These are phyloP conservation scores for Blastobotrys aristatus DNA, from an alignment of 1,139 yeast genomes.

Conservation along the genomic window DNA sequence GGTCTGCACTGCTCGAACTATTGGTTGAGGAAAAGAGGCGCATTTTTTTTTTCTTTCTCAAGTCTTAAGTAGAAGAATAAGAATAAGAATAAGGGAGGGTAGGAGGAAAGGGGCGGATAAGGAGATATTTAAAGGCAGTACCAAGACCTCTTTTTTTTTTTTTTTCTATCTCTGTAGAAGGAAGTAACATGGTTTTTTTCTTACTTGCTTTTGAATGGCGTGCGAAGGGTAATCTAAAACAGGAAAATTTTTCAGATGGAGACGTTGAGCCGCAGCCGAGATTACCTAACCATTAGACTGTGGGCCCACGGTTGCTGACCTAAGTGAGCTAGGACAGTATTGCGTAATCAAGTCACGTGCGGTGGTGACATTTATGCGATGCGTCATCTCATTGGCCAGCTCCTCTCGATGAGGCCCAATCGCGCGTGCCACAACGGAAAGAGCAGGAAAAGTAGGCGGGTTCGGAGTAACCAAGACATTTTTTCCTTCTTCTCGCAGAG, in stretches of 20 bases:
- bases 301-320: too few species aligned
- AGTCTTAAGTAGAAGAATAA: background rate
- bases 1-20: background rate
- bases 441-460: too few species aligned
- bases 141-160: background rate
- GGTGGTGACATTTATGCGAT: background rate
- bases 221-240: background rate
- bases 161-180: background rate
- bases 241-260: background rate
- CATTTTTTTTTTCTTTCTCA: slow-evolving; percentile 2
- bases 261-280: background rate
- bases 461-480: too few species aligned
- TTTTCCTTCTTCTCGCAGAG: too few species aligned
- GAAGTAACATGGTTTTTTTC: background rate
- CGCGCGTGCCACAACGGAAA: too few species aligned
- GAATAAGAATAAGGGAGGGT: background rate
- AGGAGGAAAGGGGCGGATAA: background rate
- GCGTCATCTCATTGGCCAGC: background rate
- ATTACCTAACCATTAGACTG: too few species aligned
- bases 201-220: background rate
- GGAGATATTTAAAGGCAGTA: background rate
- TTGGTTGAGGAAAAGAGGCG: background rate
- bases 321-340: too few species aligned
- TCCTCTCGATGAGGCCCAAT: too few species aligned
- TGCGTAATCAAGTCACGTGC: background rate